Evolutionary conservation across 2,329 filamentous ascomycete genomes (phyloP).

Genomic region (Colletotrichum sp.): DNA sequence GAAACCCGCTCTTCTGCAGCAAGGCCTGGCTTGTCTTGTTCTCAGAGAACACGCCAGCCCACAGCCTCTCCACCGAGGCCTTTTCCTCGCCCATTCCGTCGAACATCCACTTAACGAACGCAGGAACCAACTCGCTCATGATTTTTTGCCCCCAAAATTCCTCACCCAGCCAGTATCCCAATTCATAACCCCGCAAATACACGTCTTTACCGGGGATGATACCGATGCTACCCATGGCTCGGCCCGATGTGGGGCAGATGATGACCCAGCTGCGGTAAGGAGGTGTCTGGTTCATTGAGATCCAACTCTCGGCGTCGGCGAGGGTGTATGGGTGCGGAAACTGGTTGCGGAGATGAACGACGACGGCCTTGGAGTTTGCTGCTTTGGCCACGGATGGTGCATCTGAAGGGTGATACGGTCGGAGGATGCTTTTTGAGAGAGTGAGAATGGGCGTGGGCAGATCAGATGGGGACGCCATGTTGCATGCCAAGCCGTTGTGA

Average conservation of each 20-base stretch:
- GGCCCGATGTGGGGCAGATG: neutral
- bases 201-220: conserved; percentile 40
- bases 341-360: conserved; percentile 42
- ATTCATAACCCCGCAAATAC: conserved; percentile 46
- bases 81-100: conserved; percentile 26
- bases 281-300: conserved; percentile 25
- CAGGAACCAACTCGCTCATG: conserved; percentile 41
- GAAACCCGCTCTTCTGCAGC: conserved; percentile 45
- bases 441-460: conserved; percentile 1
- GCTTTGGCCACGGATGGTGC: conserved; percentile 34
- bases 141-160: conserved; percentile 51
- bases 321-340: conserved; percentile 53
- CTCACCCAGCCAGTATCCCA: conserved; percentile 54
- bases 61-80: conserved; percentile 43
- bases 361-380: conserved; percentile 43
- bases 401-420: conserved; percentile 44
- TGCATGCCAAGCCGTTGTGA: neutral
- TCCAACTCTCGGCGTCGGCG: conserved; percentile 41
- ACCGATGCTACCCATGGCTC: conserved; percentile 44
- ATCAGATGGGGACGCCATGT: neutral
- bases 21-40: conserved; percentile 48
- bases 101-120: conserved; percentile 51
- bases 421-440: conserved; percentile 35
- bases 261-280: conserved; percentile 6
- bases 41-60: conserved; percentile 38